These are phyloP conservation scores for Elsinoe perseae DNA, from an alignment of 2,329 filamentous ascomycete genomes.

Conservation along the genomic window DNA sequence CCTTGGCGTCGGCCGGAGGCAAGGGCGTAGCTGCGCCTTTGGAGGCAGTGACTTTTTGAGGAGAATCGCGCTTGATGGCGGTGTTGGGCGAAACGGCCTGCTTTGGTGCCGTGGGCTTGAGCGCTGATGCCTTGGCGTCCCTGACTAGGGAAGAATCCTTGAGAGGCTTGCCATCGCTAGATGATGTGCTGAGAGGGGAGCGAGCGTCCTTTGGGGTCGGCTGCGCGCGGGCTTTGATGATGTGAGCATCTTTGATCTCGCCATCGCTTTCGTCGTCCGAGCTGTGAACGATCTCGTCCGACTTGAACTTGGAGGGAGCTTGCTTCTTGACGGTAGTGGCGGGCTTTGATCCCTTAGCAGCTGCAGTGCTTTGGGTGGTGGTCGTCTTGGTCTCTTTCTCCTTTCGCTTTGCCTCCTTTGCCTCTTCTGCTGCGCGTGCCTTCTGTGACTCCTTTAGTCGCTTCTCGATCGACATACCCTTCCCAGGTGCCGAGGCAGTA, in stretches of 20 bases:
- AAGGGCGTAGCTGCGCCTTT: constrained; percentile 16
- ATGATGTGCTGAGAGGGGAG: constrained; percentile 4
- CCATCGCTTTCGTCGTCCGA: constrained; percentile 36
- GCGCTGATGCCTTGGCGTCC: not conserved
- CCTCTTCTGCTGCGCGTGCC: constrained; percentile 32
- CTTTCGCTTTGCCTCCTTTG: constrained; percentile 42
- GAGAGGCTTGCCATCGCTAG: constrained; percentile 9
- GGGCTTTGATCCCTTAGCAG: constrained; percentile 27
- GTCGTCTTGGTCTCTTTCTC: constrained; percentile 30
- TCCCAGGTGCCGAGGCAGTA: constrained; percentile 20
- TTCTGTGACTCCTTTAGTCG: constrained; percentile 42
- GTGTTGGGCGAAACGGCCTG: constrained; percentile 19
- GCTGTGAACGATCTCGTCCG: constrained; percentile 46
- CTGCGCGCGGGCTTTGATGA: not conserved
- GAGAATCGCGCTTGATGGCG: constrained; percentile 12
- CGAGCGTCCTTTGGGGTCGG: not conserved
- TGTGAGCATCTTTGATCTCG: constrained; percentile 19
- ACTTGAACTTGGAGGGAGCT: constrained; percentile 41
- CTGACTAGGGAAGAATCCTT: not conserved
- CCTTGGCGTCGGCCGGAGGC: constrained; percentile 9
- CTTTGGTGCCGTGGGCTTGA: constrained; percentile 17
- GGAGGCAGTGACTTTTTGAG: not conserved
- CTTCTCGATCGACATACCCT: constrained; percentile 33
- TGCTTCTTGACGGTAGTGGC: constrained; percentile 25
- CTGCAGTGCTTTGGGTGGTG: constrained; percentile 25